A percentile compares a stretch with the other conserved stretches of the same genome.
Conservation (phyloP, 306 rosid species). For the Oemleria cerasiformis region DNA sequence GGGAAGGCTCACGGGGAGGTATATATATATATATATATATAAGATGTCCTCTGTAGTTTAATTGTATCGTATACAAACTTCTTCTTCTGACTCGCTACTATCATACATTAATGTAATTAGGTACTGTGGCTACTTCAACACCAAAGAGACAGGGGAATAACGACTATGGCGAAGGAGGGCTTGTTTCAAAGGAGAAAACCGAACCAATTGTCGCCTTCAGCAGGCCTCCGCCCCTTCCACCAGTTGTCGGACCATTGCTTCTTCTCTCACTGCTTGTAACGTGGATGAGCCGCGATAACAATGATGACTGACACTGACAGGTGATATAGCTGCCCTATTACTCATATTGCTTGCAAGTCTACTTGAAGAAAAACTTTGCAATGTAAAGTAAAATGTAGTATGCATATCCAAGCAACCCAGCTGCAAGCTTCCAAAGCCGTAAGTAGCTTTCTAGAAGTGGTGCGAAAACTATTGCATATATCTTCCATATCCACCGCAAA, state of each 20-base stretch:
- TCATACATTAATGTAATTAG: slow-evolving; percentile 27
- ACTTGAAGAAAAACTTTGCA: slow-evolving; percentile 38
- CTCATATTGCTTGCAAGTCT: background rate
- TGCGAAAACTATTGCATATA: slow-evolving; percentile 38
- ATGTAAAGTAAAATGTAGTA: slow-evolving; percentile 30
- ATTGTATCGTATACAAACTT: background rate
- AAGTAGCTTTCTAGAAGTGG: slow-evolving; percentile 52
- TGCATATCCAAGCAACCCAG: slow-evolving; percentile 26
- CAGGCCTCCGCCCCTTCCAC: slow-evolving; percentile 71
- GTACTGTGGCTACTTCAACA: slow-evolving; percentile 35
- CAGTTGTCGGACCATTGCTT: slow-evolving; percentile 57
- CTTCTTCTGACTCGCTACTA: background rate
- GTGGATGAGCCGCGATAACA: slow-evolving; percentile 34
- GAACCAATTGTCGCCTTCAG: slow-evolving; percentile 53
- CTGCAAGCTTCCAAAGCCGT: slow-evolving; percentile 30
- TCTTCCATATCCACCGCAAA: slow-evolving; percentile 39
- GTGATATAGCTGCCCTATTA: slow-evolving; percentile 21
- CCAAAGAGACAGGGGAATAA: slow-evolving; percentile 42
- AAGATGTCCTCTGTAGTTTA: background rate
- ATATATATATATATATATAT: too few species aligned
- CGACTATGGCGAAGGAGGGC: slow-evolving; percentile 31
- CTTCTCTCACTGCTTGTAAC: slow-evolving; percentile 47
- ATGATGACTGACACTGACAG: slow-evolving; percentile 42
- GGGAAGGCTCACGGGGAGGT: slow-evolving; percentile 48
- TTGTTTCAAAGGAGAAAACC: slow-evolving; percentile 39